These are phyloP conservation scores for Aspergillus phoenicis DNA, from an alignment of 2,329 filamentous ascomycete species.

Conservation along the genomic window DNA sequence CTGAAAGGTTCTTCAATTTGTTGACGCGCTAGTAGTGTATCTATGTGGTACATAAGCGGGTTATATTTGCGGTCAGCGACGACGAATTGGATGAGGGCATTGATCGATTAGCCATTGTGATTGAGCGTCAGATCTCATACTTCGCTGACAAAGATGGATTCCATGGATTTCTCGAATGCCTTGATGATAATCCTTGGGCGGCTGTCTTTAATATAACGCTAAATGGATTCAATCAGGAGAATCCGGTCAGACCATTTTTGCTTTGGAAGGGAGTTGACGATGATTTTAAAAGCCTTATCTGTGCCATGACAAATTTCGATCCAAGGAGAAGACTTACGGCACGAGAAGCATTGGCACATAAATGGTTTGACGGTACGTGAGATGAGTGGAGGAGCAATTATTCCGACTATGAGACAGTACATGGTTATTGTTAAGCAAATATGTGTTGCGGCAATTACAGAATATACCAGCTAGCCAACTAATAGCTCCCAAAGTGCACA, in stretches of 20 bases:
- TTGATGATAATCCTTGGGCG: slow-evolving; percentile 46
- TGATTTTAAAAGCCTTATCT: slow-evolving; percentile 34
- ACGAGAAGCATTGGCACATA: slow-evolving; percentile 35
- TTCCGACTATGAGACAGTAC: no score
- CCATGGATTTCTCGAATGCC: slow-evolving; percentile 45
- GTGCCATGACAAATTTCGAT: slow-evolving; percentile 37
- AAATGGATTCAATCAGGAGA: slow-evolving; percentile 45
- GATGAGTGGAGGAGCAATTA: no score
- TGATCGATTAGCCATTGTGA: slow-evolving; percentile 43
- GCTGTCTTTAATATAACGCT: slow-evolving; percentile 42
- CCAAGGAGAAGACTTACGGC: slow-evolving; percentile 37
- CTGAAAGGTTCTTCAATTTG: background rate
- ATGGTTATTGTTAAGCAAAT: no score
- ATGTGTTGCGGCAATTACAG: no score
- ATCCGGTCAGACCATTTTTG: slow-evolving; percentile 47
- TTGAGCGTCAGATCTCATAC: slow-evolving; percentile 52
- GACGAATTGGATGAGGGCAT: slow-evolving; percentile 37
- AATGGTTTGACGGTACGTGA: slow-evolving; percentile 25
- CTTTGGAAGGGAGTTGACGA: slow-evolving; percentile 43
- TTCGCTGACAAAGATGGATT: slow-evolving; percentile 50
- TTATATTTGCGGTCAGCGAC: slow-evolving; percentile 46
- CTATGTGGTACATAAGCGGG: slow-evolving; percentile 46
- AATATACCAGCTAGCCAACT: no score
- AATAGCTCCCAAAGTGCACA: no score
- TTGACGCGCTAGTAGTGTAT: slow-evolving; percentile 42